A percentile compares a stretch with the other conserved stretches of the same genome.
Evolutionary conservation across 768 basidiomycete genomes (phyloP).

Genomic region (Dioszegia aurantiaca): DNA sequence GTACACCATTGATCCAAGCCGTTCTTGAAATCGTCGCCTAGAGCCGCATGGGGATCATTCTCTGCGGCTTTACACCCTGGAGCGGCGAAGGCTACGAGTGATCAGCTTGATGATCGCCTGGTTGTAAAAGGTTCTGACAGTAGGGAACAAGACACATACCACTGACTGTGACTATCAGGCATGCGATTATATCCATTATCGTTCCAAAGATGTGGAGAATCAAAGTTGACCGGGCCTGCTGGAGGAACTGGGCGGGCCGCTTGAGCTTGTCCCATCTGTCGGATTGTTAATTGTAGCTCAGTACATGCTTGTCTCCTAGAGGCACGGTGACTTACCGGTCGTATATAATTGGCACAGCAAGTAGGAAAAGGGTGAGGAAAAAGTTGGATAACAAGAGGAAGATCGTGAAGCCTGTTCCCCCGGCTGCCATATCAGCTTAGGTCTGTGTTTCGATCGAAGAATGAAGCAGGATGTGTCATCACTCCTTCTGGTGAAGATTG

Average conservation of each 20-base stretch:
- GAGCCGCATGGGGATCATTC: constrained; percentile 73
- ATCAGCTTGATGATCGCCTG: not conserved
- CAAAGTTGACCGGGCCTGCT: constrained; percentile 76
- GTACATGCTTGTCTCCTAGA: not conserved
- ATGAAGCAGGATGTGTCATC: not conserved
- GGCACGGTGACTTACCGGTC: constrained; percentile 38
- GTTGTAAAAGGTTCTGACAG: not conserved
- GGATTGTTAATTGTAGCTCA: constrained; percentile 41
- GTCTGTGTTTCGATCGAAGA: too few species aligned
- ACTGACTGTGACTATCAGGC: constrained; percentile 60
- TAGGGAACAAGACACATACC: constrained; percentile 33
- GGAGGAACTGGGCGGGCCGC: constrained; percentile 73
- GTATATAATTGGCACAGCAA: constrained; percentile 60
- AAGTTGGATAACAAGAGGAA: constrained; percentile 74
- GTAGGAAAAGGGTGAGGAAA: constrained; percentile 68
- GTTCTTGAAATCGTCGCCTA: constrained; percentile 63
- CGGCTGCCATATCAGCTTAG: constrained; percentile 60
- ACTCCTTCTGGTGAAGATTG: not conserved
- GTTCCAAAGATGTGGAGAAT: constrained; percentile 74
- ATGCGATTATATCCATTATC: constrained; percentile 67
- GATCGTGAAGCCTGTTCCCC: constrained; percentile 78
- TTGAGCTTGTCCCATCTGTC: constrained; percentile 74
- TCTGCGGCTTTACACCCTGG: constrained; percentile 80
- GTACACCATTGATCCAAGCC: constrained; percentile 79
- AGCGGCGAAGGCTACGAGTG: constrained; percentile 70